Conservation (phyloP, 2,329 filamentous ascomycete species). For the Fusarium anguioides region DNA sequence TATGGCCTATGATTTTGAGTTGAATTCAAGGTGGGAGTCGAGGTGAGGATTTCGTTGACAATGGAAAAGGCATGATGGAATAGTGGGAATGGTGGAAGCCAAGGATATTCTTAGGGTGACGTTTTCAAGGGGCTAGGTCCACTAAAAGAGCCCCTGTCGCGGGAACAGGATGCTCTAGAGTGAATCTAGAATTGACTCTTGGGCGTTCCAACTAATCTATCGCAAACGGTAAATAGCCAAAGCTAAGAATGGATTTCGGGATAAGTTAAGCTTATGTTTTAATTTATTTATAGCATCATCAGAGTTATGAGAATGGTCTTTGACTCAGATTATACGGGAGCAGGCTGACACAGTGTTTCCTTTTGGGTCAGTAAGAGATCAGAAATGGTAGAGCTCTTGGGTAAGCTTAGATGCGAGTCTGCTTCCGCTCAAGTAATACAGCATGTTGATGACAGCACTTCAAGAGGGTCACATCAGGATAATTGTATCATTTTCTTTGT, state of each 20-base stretch:
- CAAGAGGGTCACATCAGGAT: too few relatives aligned
- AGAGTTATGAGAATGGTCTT: background rate
- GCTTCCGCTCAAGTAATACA: too few relatives aligned
- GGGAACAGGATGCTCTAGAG: background rate
- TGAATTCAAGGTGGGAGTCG: too few relatives aligned
- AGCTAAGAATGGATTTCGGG: background rate
- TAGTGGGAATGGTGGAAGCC: background rate
- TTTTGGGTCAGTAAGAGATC: background rate
- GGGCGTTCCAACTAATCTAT: background rate
- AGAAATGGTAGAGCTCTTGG: too few relatives aligned
- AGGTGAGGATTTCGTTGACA: background rate
- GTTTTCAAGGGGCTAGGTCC: constrained; percentile 26
- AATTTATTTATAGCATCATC: background rate
- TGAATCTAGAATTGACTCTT: background rate
- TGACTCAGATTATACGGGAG: background rate
- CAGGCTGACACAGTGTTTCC: background rate
- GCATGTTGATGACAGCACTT: too few relatives aligned
- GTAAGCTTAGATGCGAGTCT: too few relatives aligned
- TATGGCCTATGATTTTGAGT: constrained; percentile 19
- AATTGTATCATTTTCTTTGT: too few relatives aligned
- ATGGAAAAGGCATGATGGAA: constrained; percentile 19
- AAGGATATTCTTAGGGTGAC: constrained; percentile 11
- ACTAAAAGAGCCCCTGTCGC: constrained; percentile 26
- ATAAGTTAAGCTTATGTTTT: background rate
- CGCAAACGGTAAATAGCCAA: background rate